Base-by-base conservation (phyloP, 1,284 basidiomycete species). In the Ceraceosorus guamensis region DNA sequence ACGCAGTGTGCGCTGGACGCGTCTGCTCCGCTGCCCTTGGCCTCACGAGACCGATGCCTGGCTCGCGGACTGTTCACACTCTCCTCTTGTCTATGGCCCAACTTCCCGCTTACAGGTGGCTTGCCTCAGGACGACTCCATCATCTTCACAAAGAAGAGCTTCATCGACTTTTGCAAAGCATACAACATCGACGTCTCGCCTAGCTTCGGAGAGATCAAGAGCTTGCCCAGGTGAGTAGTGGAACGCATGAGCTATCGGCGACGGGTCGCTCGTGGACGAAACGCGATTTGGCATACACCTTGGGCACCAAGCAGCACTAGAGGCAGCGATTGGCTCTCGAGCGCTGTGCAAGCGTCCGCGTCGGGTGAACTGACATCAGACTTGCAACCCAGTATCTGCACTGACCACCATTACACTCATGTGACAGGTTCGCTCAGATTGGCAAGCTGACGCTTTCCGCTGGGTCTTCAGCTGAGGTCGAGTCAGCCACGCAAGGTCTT, bases 121-220 rank as follows among this genome's bases (percentile, higher is more conserved):
- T 43, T 71, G 41, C 61, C 63, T 1, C 59, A 59, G 35, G 57
- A 51, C 37, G 65, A 66, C 46, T 58, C 58, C 59, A 68, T 72
- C 46, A 65, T 70, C 53, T 72, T 72, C 48, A 68, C 70, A 41
- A 70, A 70, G 55, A 61, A 57, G 14, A 56, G 57, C 52, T 62
- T 72, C 48, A 52, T 72, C 52, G 13, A 44, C 48, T 72, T 69
- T 45, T 64, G 70, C 63, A 70, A 70, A 62, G 63, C 67, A 53
- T 62, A 70, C 48, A 59, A 61, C 18, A 57, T 72, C 24, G 60
- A 67, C 16, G 70, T 72, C 35, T 64, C 62, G 6, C 62, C 70
- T 45, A 67, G 67, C 53, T 70, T 60, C 35, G 67, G 62, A 45
- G 68, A 72, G 60, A 59, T 72, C 10, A 56, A 57, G 51, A 55